Base-by-base conservation (phyloP, 257 asterid genomes). In the Scutellaria galericulata region DNA sequence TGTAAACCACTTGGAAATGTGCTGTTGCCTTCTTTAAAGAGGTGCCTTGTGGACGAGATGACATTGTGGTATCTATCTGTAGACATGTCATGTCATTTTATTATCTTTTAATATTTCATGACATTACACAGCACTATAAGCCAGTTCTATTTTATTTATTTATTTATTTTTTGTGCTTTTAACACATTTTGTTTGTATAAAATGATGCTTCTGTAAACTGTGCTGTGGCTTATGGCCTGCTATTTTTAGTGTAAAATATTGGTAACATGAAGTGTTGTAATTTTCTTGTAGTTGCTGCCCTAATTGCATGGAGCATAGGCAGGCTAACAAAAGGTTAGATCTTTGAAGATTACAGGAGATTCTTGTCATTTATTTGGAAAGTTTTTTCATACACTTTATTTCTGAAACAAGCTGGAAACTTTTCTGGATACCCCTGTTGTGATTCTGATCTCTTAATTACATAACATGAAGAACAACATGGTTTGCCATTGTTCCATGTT, bases 281-380 rank as follows among this genome's bases (percentile, higher is more conserved):
- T 57, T 77, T 53, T 44, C 13, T 63, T 72, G 65, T 67, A 87
- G 92, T 84, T 24, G 37, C 37, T 31, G 37, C 37, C 37, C 37
- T 66, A 69, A 84, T 44, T 86, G 89, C 85, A 75, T 81, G 84
- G 84, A 65, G 74, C 88, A 84, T 66, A 75, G 80, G 80, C 90
- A 82, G 70, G 93, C 91, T 12, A 81, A 71, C 81, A 83, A 84
- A 61, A 87, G 84, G 81, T 75, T 90, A 54, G 91, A 86, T 75
- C 84, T 88, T 8, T 88, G 90, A 87, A 84, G 92, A 73, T 81
- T 88, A 64, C 92, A 87, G 2, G 86, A 85, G 74, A 86, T 82
- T 59, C 76, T 87, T 66, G 83, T 84, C 69, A 77, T 88, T 80
- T 89, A 79, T 81, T 77, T 83, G 46, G 81, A 85, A 77, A 82